Evolutionary conservation across 116 monocot species (phyloP).

Genomic region (Iris pallida): DNA sequence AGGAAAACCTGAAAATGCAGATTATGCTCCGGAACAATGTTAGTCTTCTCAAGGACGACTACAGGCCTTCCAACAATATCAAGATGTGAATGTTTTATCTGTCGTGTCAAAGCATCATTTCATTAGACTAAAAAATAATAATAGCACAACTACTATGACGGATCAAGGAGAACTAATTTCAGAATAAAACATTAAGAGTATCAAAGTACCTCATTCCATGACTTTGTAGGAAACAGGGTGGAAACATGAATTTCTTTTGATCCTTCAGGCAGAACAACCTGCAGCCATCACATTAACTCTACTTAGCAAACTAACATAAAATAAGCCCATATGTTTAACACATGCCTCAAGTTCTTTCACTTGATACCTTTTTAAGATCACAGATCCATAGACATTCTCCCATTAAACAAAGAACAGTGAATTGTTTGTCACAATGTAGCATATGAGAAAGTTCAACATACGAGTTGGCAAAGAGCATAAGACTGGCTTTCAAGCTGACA

Average conservation of each 20-base stretch:
- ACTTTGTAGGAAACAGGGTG: slow-evolving; percentile 64
- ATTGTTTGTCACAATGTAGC: background rate
- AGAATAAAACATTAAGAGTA: background rate
- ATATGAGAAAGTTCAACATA: background rate
- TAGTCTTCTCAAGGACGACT: slow-evolving; percentile 68
- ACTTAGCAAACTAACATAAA: background rate
- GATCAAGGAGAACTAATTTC: background rate
- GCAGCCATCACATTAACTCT: slow-evolving; percentile 11
- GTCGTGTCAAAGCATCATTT: slow-evolving; percentile 19
- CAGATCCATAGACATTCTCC: background rate
- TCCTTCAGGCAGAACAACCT: slow-evolving; percentile 98
- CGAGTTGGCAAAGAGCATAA: too few relatives aligned
- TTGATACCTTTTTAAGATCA: background rate
- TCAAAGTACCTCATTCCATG: slow-evolving; percentile 54
- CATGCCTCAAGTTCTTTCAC: too few relatives aligned
- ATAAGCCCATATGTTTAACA: too few relatives aligned
- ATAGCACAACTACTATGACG: background rate
- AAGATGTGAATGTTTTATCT: slow-evolving; percentile 86
- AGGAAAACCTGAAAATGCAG: slow-evolving; percentile 68
- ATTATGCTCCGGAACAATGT: slow-evolving; percentile 92
- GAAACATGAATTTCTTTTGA: slow-evolving; percentile 67
- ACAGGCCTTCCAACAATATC: slow-evolving; percentile 89
- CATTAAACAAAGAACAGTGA: background rate
- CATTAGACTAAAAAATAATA: slow-evolving; percentile 7
- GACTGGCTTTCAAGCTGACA: too few relatives aligned